A percentile compares a stretch with the other conserved stretches of the same genome.
phyloP scores from a whole-genome alignment of 192 early-diverging fungal genomes.

The Coemansia sp. region DNA sequence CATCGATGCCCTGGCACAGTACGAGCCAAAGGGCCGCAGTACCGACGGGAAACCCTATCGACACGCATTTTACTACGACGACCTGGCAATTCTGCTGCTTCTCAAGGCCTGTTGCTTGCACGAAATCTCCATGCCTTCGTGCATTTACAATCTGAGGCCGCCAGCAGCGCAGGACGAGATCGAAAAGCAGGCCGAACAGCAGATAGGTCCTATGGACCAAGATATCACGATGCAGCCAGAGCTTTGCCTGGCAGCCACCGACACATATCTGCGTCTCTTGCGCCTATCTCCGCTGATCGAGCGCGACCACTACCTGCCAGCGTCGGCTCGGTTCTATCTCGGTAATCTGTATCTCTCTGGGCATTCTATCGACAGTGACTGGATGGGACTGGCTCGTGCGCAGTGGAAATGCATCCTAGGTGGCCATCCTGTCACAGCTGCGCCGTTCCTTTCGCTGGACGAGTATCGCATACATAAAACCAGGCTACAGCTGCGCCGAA shows the following conservation, averaged over 20 bases:
- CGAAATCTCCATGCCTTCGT: conserved; percentile 60
- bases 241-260: conserved; percentile 14
- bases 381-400: conserved; percentile 42
- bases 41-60: conserved; percentile 32
- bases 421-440: conserved; percentile 34
- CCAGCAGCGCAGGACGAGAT: not conserved
- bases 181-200: not conserved
- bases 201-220: not conserved
- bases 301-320: conserved; percentile 67
- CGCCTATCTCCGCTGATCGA: conserved; percentile 60
- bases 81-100: conserved; percentile 72
- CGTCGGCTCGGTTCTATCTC: conserved; percentile 60
- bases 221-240: not conserved
- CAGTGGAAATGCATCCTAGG: conserved; percentile 58
- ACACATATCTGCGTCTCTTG: conserved; percentile 50
- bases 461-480: conserved; percentile 24
- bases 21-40: conserved; percentile 33
- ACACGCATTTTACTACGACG: conserved; percentile 67
- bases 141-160: conserved; percentile 25
- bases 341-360: conserved; percentile 59
- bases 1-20: conserved; percentile 43
- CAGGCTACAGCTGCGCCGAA: not conserved
- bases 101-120: conserved; percentile 67
- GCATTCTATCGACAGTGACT: conserved; percentile 29
- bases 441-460: conserved; percentile 31